A percentile compares a stretch with the other conserved stretches of the same genome.
These are phyloP conservation scores for Penicillium atrosanguineum DNA, from an alignment of 495 filamentous ascomycete species.

Conservation along the genomic window DNA sequence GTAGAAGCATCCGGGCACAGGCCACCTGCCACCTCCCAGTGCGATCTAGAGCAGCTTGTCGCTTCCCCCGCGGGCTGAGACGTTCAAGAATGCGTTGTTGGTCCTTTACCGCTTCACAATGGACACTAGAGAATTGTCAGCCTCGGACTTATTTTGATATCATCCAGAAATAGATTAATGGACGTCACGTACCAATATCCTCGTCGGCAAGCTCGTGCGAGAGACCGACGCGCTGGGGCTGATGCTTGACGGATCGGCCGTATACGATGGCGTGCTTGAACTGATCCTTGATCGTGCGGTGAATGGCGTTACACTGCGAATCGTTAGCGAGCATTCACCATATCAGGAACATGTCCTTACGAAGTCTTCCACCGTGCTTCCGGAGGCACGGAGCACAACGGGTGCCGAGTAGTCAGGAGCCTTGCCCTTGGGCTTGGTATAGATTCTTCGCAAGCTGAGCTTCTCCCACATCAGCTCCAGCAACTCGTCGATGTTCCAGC, in stretches of 20 bases:
- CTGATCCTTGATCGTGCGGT: constrained; percentile 91
- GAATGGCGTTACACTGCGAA: constrained; percentile 87
- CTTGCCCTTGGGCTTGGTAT: constrained; percentile 97
- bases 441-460: constrained; percentile 83
- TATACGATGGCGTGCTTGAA: constrained; percentile 96
- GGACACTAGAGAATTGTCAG: constrained; percentile 61
- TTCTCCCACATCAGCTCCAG: constrained; percentile 99
- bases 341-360: constrained; percentile 52
- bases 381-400: constrained; percentile 78
- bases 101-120: constrained; percentile 83
- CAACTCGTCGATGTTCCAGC: constrained; percentile 97
- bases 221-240: constrained; percentile 93
- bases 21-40: constrained; percentile 23
- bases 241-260: constrained; percentile 96
- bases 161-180: not conserved
- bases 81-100: constrained; percentile 16
- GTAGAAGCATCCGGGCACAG: constrained; percentile 24
- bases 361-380: constrained; percentile 94
- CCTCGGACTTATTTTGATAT: not conserved
- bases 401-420: constrained; percentile 89
- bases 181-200: constrained; percentile 77
- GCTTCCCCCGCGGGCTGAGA: constrained; percentile 28
- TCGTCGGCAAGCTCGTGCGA: constrained; percentile 91
- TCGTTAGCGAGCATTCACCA: constrained; percentile 22
- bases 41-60: constrained; percentile 31